Percentiles rank a stretch among this genome's conserved stretches.
These are phyloP conservation scores for Metrosideros polymorpha DNA, from an alignment of 441 rosid genomes.

Conservation along the genomic window DNA sequence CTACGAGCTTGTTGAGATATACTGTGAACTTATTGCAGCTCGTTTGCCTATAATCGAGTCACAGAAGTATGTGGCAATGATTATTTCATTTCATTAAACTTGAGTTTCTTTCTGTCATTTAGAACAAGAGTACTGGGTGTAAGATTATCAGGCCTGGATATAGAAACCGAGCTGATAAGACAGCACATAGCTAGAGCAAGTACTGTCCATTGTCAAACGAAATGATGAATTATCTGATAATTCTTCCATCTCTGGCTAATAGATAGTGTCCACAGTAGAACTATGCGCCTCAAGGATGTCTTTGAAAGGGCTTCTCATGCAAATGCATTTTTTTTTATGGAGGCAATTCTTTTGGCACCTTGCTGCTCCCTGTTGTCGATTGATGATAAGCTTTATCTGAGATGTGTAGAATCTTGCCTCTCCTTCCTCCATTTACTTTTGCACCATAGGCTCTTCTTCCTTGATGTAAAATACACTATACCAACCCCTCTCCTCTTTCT, in stretches of 20 bases:
- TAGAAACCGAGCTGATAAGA: neutral
- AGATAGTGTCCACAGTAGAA: neutral
- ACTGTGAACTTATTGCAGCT: slow-evolving; percentile 76
- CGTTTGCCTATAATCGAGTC: slow-evolving; percentile 34
- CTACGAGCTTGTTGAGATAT: slow-evolving; percentile 76
- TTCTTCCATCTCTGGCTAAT: neutral
- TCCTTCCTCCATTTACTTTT: neutral
- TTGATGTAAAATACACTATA: neutral
- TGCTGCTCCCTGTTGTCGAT: neutral
- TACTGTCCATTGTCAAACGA: rapidly evolving
- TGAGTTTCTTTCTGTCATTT: neutral
- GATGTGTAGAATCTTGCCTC: neutral
- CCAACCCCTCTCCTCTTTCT: neutral
- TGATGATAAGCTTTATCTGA: neutral
- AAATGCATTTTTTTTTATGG: neutral
- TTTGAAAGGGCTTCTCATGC: neutral
- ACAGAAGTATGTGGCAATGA: slow-evolving; percentile 46
- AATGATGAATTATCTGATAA: neutral
- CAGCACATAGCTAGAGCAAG: neutral
- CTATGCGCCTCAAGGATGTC: neutral
- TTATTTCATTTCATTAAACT: neutral
- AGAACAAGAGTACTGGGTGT: neutral
- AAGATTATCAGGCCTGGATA: neutral
- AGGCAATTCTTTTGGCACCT: neutral
- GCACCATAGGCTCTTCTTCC: neutral